Evolutionary conservation across 2,329 filamentous ascomycete genomes (phyloP).

Genomic region (Penicillium oxalicum): DNA sequence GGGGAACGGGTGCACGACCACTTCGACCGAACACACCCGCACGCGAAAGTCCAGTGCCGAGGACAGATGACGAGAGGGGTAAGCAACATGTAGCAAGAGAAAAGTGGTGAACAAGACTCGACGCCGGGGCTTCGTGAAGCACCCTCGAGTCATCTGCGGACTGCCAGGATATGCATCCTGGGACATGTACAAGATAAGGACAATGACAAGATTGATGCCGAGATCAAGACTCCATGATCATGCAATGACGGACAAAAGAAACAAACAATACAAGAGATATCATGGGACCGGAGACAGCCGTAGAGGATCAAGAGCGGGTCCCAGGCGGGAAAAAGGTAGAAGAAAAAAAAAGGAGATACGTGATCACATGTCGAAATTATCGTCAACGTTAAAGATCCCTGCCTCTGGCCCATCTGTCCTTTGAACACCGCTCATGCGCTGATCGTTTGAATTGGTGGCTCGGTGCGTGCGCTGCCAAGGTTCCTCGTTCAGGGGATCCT

Average conservation of each 20-base stretch:
- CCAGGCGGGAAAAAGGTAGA: background rate
- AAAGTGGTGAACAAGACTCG: background rate
- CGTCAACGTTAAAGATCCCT: conserved; percentile 41
- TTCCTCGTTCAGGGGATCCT: conserved; percentile 38
- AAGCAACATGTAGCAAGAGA: background rate
- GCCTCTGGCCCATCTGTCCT: conserved; percentile 35
- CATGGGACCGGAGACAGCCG: too few relatives aligned
- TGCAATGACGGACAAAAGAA: conserved; percentile 23
- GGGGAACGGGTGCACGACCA: too few relatives aligned
- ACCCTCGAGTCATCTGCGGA: conserved; percentile 16
- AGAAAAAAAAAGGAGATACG: conserved; percentile 16
- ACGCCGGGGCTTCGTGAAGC: background rate
- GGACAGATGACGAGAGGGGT: background rate
- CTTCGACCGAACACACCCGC: too few relatives aligned
- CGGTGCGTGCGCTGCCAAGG: conserved; percentile 31
- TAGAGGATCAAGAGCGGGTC: too few relatives aligned
- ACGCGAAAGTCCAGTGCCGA: too few relatives aligned
- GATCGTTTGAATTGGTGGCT: conserved; percentile 28
- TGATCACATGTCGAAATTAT: conserved; percentile 43
- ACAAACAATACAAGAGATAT: too few relatives aligned
- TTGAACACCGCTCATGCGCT: conserved; percentile 42
- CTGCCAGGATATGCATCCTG: conserved; percentile 17
- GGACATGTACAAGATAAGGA: conserved; percentile 28
- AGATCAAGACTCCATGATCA: conserved; percentile 35
- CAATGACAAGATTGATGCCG: conserved; percentile 24